Evolutionary conservation across 31 red algal species (phyloP).

Genomic region (Porphyra umbilicalis): DNA sequence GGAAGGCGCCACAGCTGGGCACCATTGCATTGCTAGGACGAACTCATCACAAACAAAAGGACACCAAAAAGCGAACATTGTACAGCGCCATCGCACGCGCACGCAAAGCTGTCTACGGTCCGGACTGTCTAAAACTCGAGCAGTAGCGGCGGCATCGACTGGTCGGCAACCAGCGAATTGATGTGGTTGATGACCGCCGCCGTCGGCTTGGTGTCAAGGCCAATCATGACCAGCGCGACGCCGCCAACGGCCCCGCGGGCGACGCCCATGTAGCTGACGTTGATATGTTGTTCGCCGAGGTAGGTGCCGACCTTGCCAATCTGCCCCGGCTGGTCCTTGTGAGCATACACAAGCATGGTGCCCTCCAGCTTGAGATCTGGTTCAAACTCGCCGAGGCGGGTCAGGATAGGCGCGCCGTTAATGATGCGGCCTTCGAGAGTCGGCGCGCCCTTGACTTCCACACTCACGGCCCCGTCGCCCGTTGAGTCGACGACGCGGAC

Average conservation of each 20-base stretch:
- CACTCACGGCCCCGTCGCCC: conserved; percentile 31
- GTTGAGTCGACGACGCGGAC: conserved; percentile 30
- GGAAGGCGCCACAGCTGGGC: no score
- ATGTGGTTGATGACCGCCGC: conserved; percentile 51
- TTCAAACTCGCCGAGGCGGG: conserved; percentile 72
- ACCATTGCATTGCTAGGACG: no score
- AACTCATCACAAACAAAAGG: background rate
- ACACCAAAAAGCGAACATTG: background rate
- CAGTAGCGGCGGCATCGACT: conserved; percentile 42
- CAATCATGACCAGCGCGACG: conserved; percentile 75
- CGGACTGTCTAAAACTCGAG: conserved; percentile 68
- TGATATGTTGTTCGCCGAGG: conserved; percentile 79
- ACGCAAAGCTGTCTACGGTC: no score
- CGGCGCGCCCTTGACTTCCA: conserved; percentile 34
- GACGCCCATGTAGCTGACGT: conserved; percentile 92
- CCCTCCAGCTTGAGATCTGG: conserved; percentile 74
- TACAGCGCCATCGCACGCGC: no score
- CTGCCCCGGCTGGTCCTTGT: conserved; percentile 85
- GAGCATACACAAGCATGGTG: conserved; percentile 64
- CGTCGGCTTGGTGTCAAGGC: conserved; percentile 56
- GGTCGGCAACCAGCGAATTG: conserved; percentile 40
- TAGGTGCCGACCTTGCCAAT: conserved; percentile 77
- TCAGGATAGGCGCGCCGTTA: conserved; percentile 60
- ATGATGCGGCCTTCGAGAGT: conserved; percentile 60
- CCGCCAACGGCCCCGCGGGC: conserved; percentile 52